Evolutionary conservation across 176 grass and related monocot genomes (phyloP).

Genomic region (Puya raimondii): DNA sequence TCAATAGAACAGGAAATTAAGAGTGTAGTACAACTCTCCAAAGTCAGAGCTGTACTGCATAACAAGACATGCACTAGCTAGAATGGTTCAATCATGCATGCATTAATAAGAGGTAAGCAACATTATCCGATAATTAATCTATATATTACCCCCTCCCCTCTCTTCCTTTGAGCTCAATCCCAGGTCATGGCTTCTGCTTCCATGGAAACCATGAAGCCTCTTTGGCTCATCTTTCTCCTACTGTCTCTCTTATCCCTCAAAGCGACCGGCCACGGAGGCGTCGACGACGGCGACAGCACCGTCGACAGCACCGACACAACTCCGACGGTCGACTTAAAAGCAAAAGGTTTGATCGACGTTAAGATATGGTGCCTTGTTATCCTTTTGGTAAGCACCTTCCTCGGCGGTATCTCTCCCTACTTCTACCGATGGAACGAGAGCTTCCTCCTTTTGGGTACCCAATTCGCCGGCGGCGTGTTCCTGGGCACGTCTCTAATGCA

Average conservation of each 20-base stretch:
- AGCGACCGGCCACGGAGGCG: conserved; percentile 26
- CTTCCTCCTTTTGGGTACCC: conserved; percentile 64
- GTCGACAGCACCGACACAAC: no score
- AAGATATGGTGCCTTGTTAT: conserved; percentile 86
- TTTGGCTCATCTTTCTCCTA: conserved; percentile 19
- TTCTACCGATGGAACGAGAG: conserved; percentile 82
- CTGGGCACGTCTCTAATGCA: conserved; percentile 69
- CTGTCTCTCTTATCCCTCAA: conserved; percentile 11
- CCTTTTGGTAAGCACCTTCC: conserved; percentile 62
- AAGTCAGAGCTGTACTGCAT: conserved; percentile 37
- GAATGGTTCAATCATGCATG: conserved; percentile 3
- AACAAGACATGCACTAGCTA: not conserved
- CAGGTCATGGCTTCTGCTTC: not conserved
- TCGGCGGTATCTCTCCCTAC: conserved; percentile 62
- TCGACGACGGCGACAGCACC: conserved; percentile 2
- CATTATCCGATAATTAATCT: not conserved
- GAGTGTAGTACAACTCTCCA: conserved; percentile 36
- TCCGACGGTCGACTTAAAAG: not conserved
- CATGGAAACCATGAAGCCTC: not conserved
- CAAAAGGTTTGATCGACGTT: conserved; percentile 36
- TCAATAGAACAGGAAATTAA: no score
- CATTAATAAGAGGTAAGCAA: not conserved
- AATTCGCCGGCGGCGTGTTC: conserved; percentile 85
- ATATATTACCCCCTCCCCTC: not conserved
- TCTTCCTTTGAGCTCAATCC: not conserved